Evolutionary conservation across 139 green algal genomes (phyloP).

Genomic region (Desmodesmus armatus): DNA sequence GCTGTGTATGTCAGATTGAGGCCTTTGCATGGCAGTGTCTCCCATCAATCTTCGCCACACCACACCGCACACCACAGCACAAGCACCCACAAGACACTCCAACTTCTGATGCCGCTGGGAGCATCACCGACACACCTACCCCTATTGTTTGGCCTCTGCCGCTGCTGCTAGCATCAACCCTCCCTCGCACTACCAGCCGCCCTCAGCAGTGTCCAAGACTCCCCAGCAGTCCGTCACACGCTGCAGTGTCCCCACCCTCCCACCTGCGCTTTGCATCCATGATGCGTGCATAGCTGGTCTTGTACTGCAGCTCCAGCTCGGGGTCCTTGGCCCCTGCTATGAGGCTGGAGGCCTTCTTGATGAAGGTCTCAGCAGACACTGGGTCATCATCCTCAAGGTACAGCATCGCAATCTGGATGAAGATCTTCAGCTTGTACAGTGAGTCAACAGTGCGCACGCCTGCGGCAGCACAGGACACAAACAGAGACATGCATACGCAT

Average conservation of each 20-base stretch:
- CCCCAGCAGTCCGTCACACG: too few species aligned
- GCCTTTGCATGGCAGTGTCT: too few species aligned
- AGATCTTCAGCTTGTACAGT: conserved; percentile 89
- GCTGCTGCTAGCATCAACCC: too few species aligned
- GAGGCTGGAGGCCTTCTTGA: conserved; percentile 93
- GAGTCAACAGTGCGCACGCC: conserved; percentile 57
- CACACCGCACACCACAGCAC: too few species aligned
- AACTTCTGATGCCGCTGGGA: too few species aligned
- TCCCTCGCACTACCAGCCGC: too few species aligned
- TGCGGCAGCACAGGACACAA: not conserved
- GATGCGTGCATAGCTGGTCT: conserved; percentile 95
- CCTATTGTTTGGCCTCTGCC: too few species aligned
- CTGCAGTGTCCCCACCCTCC: not conserved
- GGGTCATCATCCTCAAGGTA: conserved; percentile 96
- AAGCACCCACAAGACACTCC: too few species aligned
- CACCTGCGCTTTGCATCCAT: conserved; percentile 95
- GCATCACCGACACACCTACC: too few species aligned
- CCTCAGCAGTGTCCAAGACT: too few species aligned
- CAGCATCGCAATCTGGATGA: conserved; percentile 96
- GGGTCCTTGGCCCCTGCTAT: conserved; percentile 83
- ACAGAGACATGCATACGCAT: not conserved
- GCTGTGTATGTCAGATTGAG: too few species aligned
- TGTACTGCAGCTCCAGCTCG: conserved; percentile 95
- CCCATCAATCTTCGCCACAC: too few species aligned
- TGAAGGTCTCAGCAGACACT: conserved; percentile 84